Conservation (phyloP, 2,329 filamentous ascomycete genomes). For the Clonostachys solani region DNA sequence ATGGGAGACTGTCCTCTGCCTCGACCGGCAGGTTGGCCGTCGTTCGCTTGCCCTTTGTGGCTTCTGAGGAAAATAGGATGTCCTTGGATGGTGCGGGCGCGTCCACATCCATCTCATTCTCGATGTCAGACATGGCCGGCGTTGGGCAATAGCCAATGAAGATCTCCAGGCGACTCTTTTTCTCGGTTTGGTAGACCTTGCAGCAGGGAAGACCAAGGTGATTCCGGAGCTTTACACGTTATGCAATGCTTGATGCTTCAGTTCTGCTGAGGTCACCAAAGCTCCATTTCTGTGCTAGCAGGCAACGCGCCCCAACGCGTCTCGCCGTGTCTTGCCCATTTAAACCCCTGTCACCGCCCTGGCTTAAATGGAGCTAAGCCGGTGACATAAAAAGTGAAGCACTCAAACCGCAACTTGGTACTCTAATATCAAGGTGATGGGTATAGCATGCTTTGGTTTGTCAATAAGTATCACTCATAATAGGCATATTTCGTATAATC, state of each 20-base stretch:
- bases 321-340: slow-evolving; percentile 1
- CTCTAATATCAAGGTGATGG: too few species aligned
- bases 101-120: slow-evolving; percentile 60
- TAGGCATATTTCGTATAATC: too few species aligned
- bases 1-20: slow-evolving; percentile 89
- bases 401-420: too few species aligned
- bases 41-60: slow-evolving; percentile 84
- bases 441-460: too few species aligned
- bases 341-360: slow-evolving; percentile 2
- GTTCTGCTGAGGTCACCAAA: not conserved
- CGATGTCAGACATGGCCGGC: slow-evolving; percentile 50
- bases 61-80: slow-evolving; percentile 68
- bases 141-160: too few species aligned
- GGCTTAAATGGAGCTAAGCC: too few species aligned
- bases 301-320: slow-evolving; percentile 1
- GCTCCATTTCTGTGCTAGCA: not conserved
- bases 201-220: not conserved
- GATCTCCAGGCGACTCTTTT: too few species aligned
- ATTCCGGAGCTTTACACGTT: not conserved
- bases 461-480: too few species aligned
- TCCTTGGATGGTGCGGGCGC: slow-evolving; percentile 39
- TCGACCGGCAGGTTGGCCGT: slow-evolving; percentile 91
- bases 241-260: not conserved
- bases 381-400: too few species aligned
- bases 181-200: too few species aligned